Evolutionary conservation across 495 filamentous ascomycete genomes (phyloP).

Genomic region (Neurospora terricola): DNA sequence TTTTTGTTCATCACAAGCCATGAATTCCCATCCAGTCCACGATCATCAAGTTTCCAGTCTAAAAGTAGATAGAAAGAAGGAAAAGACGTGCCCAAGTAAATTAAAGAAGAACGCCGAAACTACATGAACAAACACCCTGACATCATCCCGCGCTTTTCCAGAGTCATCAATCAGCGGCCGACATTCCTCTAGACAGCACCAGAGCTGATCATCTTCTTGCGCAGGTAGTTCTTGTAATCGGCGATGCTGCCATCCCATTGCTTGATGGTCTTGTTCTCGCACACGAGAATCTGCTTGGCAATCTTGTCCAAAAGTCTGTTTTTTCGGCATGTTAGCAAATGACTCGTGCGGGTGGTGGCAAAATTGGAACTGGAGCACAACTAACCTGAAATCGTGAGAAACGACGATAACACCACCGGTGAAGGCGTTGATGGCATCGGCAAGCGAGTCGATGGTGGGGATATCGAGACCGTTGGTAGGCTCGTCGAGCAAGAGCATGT

Average conservation of each 20-base stretch:
- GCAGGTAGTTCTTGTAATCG: conserved; percentile 94
- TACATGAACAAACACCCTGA: background rate
- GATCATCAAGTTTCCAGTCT: background rate
- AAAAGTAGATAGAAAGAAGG: background rate
- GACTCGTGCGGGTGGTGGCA: background rate
- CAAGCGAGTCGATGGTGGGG: conserved; percentile 93
- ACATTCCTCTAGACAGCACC: conserved; percentile 38
- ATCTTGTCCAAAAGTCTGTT: conserved; percentile 93
- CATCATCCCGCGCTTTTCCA: background rate
- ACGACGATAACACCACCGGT: conserved; percentile 96
- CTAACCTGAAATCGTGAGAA: conserved; percentile 94
- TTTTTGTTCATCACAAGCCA: background rate
- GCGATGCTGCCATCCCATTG: conserved; percentile 84
- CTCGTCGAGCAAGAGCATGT: conserved; percentile 97
- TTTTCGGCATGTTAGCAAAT: conserved; percentile 4
- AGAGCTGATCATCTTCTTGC: conserved; percentile 84
- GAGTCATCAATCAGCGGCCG: background rate
- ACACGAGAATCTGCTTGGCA: conserved; percentile 98
- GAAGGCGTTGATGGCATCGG: conserved; percentile 94
- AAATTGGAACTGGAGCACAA: background rate
- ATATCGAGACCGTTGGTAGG: conserved; percentile 99
- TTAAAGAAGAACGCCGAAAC: background rate
- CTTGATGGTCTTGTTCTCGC: conserved; percentile 87
- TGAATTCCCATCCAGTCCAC: background rate
- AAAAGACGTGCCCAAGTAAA: background rate